These are phyloP conservation scores for Blepharisma stoltei DNA, from an alignment of 73 alveolate species.

Conservation along the genomic window DNA sequence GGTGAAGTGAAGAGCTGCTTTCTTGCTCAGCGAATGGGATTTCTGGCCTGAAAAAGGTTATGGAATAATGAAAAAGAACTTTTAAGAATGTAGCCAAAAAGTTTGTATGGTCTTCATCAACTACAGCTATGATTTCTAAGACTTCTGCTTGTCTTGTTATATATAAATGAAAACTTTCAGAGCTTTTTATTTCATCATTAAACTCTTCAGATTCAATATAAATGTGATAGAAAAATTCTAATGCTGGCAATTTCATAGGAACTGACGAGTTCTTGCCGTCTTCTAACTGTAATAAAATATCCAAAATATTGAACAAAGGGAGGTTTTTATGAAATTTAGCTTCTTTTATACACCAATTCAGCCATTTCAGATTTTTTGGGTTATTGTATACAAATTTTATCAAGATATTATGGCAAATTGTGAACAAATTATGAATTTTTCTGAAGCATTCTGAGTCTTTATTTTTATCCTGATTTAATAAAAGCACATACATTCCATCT, in stretches of 20 bases:
- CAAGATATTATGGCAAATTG: conserved; percentile 33
- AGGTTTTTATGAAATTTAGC: conserved; percentile 35
- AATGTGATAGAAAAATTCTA: conserved; percentile 10
- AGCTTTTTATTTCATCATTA: not conserved
- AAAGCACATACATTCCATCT: conserved; percentile 26
- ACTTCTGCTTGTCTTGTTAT: conserved; percentile 10
- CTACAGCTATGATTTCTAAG: not conserved
- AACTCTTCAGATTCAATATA: not conserved
- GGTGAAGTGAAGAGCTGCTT: no score
- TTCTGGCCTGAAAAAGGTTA: not conserved
- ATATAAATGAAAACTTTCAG: not conserved
- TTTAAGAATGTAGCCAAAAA: not conserved
- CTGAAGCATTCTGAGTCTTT: conserved; percentile 3
- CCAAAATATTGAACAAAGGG: conserved; percentile 39
- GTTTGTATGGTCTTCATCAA: not conserved
- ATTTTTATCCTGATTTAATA: not conserved
- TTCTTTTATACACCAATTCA: conserved; percentile 39
- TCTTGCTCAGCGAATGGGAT: no score
- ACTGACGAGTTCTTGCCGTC: not conserved
- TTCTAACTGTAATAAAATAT: conserved; percentile 26
- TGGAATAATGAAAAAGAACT: not conserved
- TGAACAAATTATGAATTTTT: conserved; percentile 37
- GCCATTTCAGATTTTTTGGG: conserved; percentile 35
- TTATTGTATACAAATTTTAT: conserved; percentile 39
- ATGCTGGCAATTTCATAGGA: not conserved